Evolutionary conservation across 768 basidiomycete species (phyloP).

Genomic region (Boletus sp.): DNA sequence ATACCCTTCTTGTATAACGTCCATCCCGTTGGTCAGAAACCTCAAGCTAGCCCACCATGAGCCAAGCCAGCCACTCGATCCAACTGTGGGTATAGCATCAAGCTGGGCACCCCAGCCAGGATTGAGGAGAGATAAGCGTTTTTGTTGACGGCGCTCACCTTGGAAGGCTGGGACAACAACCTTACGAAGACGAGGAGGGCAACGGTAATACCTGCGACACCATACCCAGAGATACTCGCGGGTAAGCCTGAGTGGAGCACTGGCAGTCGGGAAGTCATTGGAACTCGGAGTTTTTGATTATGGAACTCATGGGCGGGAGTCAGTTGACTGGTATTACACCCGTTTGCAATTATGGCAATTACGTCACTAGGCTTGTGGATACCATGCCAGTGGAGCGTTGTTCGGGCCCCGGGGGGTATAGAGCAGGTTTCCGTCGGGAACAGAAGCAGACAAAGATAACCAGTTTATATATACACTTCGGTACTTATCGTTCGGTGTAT

Average conservation of each 20-base stretch:
- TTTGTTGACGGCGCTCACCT: background rate
- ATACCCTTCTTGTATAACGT: constrained; percentile 34
- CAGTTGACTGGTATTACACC: too few relatives aligned
- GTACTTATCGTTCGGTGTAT: too few relatives aligned
- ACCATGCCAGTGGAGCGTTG: too few relatives aligned
- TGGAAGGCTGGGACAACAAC: background rate
- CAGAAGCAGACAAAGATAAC: too few relatives aligned
- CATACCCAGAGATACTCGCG: background rate
- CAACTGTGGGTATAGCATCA: constrained; percentile 30
- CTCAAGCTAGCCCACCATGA: constrained; percentile 26
- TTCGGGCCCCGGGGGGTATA: too few relatives aligned
- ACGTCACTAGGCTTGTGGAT: too few relatives aligned
- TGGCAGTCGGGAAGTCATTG: background rate
- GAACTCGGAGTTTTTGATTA: too few relatives aligned
- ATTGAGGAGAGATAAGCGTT: background rate
- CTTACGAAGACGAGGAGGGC: background rate
- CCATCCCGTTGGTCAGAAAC: constrained; percentile 11
- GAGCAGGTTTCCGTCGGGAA: too few relatives aligned
- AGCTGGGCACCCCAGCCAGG: constrained; percentile 11
- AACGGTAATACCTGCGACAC: background rate
- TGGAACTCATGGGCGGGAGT: too few relatives aligned
- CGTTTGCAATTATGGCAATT: too few relatives aligned
- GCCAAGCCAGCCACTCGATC: constrained; percentile 23
- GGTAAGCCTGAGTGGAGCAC: background rate
- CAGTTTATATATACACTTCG: too few relatives aligned